phyloP scores from a whole-genome alignment of 257 asterid species.

The Salvia rosmarinus region DNA sequence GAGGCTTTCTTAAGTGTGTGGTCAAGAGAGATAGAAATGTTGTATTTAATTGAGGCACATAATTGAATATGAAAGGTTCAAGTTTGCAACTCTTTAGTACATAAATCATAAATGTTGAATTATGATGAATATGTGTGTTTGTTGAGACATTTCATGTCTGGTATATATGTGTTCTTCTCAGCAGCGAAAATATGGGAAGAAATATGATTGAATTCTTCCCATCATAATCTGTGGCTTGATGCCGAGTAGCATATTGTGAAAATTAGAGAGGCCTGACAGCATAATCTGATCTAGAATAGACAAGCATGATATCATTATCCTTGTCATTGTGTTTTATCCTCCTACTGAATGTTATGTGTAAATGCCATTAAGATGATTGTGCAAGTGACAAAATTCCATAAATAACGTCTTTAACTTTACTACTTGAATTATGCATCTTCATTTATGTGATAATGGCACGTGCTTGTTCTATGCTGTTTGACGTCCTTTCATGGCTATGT shows the following conservation, averaged over 20 bases:
- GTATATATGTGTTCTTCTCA: not conserved
- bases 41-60: slow-evolving; percentile 4
- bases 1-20: not conserved
- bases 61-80: not conserved
- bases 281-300: not conserved
- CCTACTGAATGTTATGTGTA: not conserved
- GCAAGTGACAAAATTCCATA: not conserved
- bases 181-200: not conserved
- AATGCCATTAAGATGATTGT: not conserved
- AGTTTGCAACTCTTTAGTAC: slow-evolving; percentile 4
- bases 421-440: not conserved
- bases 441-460: not conserved
- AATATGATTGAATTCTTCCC: not conserved
- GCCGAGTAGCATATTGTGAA: not conserved
- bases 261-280: not conserved
- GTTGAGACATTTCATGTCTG: not conserved
- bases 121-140: not conserved
- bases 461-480: not conserved
- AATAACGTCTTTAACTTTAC: not conserved
- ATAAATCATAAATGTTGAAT: not conserved
- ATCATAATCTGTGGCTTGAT: too few relatives aligned
- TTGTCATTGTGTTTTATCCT: not conserved
- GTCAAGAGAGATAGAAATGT: not conserved
- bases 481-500: not conserved
- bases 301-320: not conserved